Base-by-base conservation (phyloP, 2,329 filamentous ascomycete species). In the Penicillium sp. region DNA sequence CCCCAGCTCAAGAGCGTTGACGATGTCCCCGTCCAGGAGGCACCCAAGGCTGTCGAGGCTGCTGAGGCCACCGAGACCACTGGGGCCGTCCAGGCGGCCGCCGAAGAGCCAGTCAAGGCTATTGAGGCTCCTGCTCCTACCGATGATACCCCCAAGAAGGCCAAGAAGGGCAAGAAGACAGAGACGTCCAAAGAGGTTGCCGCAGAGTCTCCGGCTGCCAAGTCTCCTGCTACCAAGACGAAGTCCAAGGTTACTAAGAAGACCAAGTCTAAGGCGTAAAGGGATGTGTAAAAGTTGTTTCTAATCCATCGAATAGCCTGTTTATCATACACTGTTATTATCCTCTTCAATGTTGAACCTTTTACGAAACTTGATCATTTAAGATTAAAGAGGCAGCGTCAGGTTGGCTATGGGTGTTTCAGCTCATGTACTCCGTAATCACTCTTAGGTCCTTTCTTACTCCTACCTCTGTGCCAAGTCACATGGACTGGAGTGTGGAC, bases 1-100 rank as follows among this genome's bases (percentile, higher is more conserved):
- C 89, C 89, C 0, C 74, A 78, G 58, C 72, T 95, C 58, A 95
- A 88, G 76, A 71, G 72, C 29, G 79, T 83, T 6, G 76, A 80
- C 19, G 73, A 74, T 38, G 75, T 83, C 41, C 71, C 76, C 16
- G 68, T 75, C 49, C 74, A 72, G 53, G 64, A 66, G 28, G 53
- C 62, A 33, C 39, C 61, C 54, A 58, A 67, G 59, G 61, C 64
- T 18, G 55, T 70, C 31, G 69, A 72, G 46, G 63, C 59, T 28
- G 53, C 65, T 19, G 65, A 71, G 34, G 56, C 47, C 25, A 18
- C 42, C 9, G 57, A 62, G 40, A 37, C 48, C 22, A 16, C 41
- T 11, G 57, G n/a, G n/a, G n/a, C n/a, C n/a, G n/a, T n/a, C n/a
- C n/a, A 62, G 42, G 39, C 49, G 14, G 30, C 56, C 8, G 49